Evolutionary conservation across 352 stramenopile genomes (phyloP), one percentile per base, ranked within the genome.

Genomic region (Globisporangium cylindrosporum): DNA sequence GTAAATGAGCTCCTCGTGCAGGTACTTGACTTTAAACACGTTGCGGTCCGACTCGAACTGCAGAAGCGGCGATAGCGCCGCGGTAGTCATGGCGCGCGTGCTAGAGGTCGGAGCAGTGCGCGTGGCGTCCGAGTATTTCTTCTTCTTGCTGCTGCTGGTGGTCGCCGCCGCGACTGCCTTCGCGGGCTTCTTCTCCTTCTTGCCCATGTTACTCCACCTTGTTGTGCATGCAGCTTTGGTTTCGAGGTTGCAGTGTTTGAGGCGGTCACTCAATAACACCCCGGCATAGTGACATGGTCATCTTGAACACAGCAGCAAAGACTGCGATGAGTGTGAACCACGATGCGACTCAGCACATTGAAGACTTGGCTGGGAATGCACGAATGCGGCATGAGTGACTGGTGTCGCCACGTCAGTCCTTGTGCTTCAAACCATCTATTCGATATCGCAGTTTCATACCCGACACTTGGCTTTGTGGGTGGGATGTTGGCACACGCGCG

Each of bases 1-100:
- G 59, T 79, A 90, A 64, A 94, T 94, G 63, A 92, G 76, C 34
- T 87, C 75, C 20, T 82, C 81, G 63, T 85, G 75, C 43, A 94
- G 74, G 36, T 72, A 34, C 43, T 64, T 68, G 36, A 76, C 65
- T 51, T 61, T 61, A 6, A 92, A 74, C 55, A 73, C 71, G 8
- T 70, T 69, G 48, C 73, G 74, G 27, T 64, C 70, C 53, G 79
- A 64, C 58, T 87, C 73, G 38, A 92, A 81, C 66, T 76, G 79
- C 63, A 92, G 69, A 29, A 77, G 62, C 22, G 77, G 62, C 22
- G 83, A 69, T 25, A 80, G 63, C 24, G 25, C 66, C 4, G 49
- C 41, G 24, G 51, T 20, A n/a, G 46, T 60, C 32, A 36, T 46
- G 27, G 51, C 34, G 18, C 51, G 36, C 27, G 58, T 66, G 32